Evolutionary conservation across 768 basidiomycete genomes (phyloP).

Genomic region (Mycena polygramma): DNA sequence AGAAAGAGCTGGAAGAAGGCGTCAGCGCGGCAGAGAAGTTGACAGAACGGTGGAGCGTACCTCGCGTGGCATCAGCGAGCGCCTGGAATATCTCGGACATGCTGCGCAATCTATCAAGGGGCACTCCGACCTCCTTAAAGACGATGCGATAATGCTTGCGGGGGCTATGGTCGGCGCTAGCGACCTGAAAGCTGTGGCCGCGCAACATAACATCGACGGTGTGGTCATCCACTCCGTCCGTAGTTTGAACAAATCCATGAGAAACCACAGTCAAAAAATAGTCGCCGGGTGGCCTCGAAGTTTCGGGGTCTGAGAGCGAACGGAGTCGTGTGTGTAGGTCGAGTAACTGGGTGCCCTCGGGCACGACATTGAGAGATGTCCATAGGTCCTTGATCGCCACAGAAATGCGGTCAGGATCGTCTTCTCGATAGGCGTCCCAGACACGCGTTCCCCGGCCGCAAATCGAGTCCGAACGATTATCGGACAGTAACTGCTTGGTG

Average conservation of each 20-base stretch:
- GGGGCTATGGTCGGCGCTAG: constrained; percentile 1
- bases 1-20: background rate
- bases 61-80: constrained; percentile 16
- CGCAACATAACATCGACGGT: background rate
- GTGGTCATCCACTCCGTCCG: constrained; percentile 10
- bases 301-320: background rate
- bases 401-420: constrained; percentile 1
- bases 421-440: constrained; percentile 19
- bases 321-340: background rate
- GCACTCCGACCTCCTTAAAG: constrained; percentile 10
- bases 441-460: constrained; percentile 15
- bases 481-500: constrained; percentile 5
- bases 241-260: constrained; percentile 5
- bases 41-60: background rate
- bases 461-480: background rate
- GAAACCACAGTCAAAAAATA: constrained; percentile 15
- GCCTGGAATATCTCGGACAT: background rate
- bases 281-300: background rate
- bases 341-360: constrained; percentile 5
- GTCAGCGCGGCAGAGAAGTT: no score
- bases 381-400: constrained; percentile 18
- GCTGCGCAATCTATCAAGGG: background rate
- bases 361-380: background rate
- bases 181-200: background rate
- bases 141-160: constrained; percentile 23